Conservation (phyloP, 805 yeast species). For the Myxozyma melibiosi region DNA sequence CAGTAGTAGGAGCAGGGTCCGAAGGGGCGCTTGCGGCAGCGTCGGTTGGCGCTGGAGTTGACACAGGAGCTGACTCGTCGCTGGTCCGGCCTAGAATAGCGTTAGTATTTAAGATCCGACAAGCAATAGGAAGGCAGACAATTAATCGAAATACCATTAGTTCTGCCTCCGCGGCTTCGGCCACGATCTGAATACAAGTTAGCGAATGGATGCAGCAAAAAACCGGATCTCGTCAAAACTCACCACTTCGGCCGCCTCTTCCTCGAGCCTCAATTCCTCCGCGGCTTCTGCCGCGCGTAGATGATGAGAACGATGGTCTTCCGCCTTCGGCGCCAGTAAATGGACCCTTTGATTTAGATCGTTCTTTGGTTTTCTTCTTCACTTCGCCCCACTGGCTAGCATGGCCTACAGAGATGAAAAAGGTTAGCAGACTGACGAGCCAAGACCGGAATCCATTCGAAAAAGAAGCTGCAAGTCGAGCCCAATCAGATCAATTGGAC, state of each 20-base stretch:
- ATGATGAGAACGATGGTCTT: slow-evolving; percentile 11
- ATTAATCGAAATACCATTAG: too few relatives aligned
- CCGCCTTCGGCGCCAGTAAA: slow-evolving; percentile 9
- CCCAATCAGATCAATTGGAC: too few relatives aligned
- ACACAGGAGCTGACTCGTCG: slow-evolving; percentile 6
- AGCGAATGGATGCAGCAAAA: neutral
- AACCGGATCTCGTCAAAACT: neutral
- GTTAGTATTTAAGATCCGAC: neutral
- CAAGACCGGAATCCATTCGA: neutral
- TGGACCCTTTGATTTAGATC: slow-evolving; percentile 34
- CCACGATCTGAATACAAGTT: slow-evolving; percentile 24
- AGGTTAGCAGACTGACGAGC: neutral
- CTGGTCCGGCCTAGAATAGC: neutral
- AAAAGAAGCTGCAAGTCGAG: too few relatives aligned
- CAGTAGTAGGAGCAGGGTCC: slow-evolving; percentile 5
- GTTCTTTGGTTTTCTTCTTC: slow-evolving; percentile 52
- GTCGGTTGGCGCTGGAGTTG: slow-evolving; percentile 1
- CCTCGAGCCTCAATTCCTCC: slow-evolving; percentile 31
- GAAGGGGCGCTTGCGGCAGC: slow-evolving; percentile 2
- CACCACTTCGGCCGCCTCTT: slow-evolving; percentile 29
- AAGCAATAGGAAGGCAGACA: neutral
- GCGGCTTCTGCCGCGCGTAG: slow-evolving; percentile 31
- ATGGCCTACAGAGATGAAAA: slow-evolving; percentile 48
- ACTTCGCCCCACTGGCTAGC: slow-evolving; percentile 95
- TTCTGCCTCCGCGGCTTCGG: slow-evolving; percentile 31